Percentiles rank a stretch among this genome's conserved stretches.
Conservation (phyloP, 148 eudicot genomes). For the Chenopodium suecicum region DNA sequence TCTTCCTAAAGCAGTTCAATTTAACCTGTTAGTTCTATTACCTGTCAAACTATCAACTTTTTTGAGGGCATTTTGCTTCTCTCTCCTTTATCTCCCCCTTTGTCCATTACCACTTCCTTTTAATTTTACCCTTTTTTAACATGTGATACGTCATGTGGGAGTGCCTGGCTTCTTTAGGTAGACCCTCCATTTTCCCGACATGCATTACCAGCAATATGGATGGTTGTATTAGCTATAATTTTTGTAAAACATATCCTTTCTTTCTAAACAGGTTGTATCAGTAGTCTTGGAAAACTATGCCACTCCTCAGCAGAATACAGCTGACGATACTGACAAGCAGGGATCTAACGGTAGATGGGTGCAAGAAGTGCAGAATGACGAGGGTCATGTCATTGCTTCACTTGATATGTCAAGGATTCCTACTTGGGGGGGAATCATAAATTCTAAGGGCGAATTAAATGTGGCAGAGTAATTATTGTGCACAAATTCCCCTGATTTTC, state of each 20-base stretch:
- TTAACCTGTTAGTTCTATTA: not conserved
- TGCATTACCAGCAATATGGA: not conserved
- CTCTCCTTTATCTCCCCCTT: too few species aligned
- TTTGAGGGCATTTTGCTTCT: too few species aligned
- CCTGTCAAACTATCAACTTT: too few species aligned
- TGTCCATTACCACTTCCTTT: too few species aligned
- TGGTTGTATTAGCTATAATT: slow-evolving; percentile 1
- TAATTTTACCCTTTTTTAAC: too few species aligned
- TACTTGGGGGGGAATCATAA: slow-evolving; percentile 73
- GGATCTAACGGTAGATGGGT: slow-evolving; percentile 44
- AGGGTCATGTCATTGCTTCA: slow-evolving; percentile 49
- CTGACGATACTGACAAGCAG: slow-evolving; percentile 19
- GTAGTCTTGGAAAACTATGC: slow-evolving; percentile 82
- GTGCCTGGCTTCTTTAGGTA: too few species aligned
- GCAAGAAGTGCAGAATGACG: slow-evolving; percentile 59
- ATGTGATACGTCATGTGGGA: not conserved
- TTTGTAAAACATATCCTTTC: not conserved
- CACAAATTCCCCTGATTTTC: not conserved
- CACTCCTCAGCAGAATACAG: slow-evolving; percentile 37
- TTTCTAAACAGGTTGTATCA: slow-evolving; percentile 63
- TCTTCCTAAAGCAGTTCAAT: not conserved
- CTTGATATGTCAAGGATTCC: slow-evolving; percentile 49
- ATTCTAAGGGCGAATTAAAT: slow-evolving; percentile 68
- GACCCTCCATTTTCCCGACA: not conserved
- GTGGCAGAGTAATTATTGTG: slow-evolving; percentile 53